These are phyloP conservation scores for Aspergillus terreus DNA, from an alignment of 2,329 filamentous ascomycete species.

Conservation along the genomic window DNA sequence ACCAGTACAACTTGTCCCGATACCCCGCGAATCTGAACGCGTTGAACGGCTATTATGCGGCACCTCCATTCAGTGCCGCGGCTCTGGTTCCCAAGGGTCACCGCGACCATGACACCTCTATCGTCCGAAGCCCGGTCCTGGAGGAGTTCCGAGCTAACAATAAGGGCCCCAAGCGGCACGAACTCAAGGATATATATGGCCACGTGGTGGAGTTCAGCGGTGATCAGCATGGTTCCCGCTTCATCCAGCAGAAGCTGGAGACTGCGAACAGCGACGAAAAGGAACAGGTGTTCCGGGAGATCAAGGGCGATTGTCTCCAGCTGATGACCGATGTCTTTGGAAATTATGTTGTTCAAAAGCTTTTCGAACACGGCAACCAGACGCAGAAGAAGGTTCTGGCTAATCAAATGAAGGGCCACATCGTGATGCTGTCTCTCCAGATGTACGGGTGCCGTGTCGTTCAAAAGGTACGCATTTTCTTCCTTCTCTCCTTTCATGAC, in stretches of 20 bases:
- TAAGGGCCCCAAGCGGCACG: slow-evolving; percentile 71
- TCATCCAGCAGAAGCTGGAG: slow-evolving; percentile 90
- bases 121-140: slow-evolving; percentile 66
- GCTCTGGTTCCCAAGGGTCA: slow-evolving; percentile 41
- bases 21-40: slow-evolving; percentile 32
- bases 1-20: slow-evolving; percentile 30
- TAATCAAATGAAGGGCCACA: slow-evolving; percentile 80
- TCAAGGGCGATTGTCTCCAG: slow-evolving; percentile 76
- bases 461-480: slow-evolving; percentile 64
- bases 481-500: not conserved
- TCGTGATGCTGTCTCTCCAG: slow-evolving; percentile 74
- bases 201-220: slow-evolving; percentile 93
- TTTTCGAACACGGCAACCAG: slow-evolving; percentile 94
- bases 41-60: slow-evolving; percentile 31
- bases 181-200: slow-evolving; percentile 83
- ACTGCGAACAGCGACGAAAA: slow-evolving; percentile 95
- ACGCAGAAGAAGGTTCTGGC: slow-evolving; percentile 85
- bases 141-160: slow-evolving; percentile 73
- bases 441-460: slow-evolving; percentile 95
- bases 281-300: slow-evolving; percentile 82
- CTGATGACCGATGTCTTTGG: slow-evolving; percentile 96
- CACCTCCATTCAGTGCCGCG: slow-evolving; percentile 27
- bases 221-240: slow-evolving; percentile 91
- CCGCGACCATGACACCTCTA: slow-evolving; percentile 57
- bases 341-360: slow-evolving; percentile 97